Conservation (phyloP, 2,329 filamentous ascomycete species). For the Penicillium paneum region DNA sequence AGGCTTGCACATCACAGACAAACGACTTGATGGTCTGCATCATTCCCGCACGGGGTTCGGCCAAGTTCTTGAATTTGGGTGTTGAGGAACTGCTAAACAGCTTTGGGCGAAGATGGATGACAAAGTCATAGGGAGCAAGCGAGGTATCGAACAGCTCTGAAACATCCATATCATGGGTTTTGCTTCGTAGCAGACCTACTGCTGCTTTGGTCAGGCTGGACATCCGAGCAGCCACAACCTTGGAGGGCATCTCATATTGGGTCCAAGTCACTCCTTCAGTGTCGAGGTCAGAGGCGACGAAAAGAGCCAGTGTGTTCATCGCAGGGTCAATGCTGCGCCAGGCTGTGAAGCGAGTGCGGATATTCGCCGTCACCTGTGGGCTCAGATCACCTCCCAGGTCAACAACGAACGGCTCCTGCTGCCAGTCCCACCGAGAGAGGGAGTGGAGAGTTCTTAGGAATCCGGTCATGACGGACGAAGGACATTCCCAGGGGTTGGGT, state of each 20-base stretch:
- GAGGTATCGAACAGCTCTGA: slow-evolving; percentile 68
- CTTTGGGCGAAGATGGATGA: slow-evolving; percentile 67
- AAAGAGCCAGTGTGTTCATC: slow-evolving; percentile 78
- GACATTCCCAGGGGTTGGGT: slow-evolving; percentile 74
- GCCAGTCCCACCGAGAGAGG: slow-evolving; percentile 89
- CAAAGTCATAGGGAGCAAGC: slow-evolving; percentile 76
- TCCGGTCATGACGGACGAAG: slow-evolving; percentile 72
- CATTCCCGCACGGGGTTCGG: slow-evolving; percentile 51
- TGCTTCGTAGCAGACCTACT: slow-evolving; percentile 56
- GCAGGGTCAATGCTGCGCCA: slow-evolving; percentile 86
- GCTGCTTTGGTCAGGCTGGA: slow-evolving; percentile 77
- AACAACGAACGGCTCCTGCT: slow-evolving; percentile 73
- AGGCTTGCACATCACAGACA: slow-evolving; percentile 61
- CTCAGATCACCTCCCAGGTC: slow-evolving; percentile 67
- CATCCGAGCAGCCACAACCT: slow-evolving; percentile 80
- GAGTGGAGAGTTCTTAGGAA: slow-evolving; percentile 78
- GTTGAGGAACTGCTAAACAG: slow-evolving; percentile 39
- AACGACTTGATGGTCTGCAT: slow-evolving; percentile 63
- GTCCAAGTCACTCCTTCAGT: slow-evolving; percentile 77
- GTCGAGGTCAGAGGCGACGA: slow-evolving; percentile 78
- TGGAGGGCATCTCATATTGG: slow-evolving; percentile 64
- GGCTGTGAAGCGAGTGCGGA: slow-evolving; percentile 70
- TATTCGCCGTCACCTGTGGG: slow-evolving; percentile 57
- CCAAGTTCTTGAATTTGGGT: slow-evolving; percentile 73
- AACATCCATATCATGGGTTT: slow-evolving; percentile 54